Conservation (phyloP, 441 rosid species). For the Rhodomyrtus psidioides region DNA sequence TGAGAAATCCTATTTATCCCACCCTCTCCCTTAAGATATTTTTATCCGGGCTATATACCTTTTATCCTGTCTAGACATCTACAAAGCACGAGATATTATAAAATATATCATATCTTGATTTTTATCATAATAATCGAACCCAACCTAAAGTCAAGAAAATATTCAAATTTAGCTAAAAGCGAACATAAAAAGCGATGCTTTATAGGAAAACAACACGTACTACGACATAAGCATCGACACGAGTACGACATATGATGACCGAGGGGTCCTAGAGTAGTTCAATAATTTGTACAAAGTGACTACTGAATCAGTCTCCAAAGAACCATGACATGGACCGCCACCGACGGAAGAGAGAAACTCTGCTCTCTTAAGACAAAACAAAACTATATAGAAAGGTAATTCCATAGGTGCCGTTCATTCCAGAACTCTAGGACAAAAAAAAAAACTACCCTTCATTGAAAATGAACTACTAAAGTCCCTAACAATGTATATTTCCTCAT, state of each 20-base stretch:
- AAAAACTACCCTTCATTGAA: neutral
- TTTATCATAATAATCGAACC: too few relatives aligned
- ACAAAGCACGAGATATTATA: too few relatives aligned
- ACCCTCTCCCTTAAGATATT: too few relatives aligned
- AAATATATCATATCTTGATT: too few relatives aligned
- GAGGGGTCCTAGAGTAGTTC: rapidly evolving
- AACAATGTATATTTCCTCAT: neutral
- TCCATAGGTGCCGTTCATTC: neutral
- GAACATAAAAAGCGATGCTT: neutral
- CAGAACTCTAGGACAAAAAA: too few relatives aligned
- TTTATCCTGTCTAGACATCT: too few relatives aligned
- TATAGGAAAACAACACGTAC: neutral
- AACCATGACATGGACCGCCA: neutral
- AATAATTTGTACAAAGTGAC: neutral
- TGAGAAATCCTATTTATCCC: too few relatives aligned
- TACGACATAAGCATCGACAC: neutral
- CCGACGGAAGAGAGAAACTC: neutral
- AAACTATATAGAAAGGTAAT: too few relatives aligned
- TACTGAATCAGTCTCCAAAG: too few relatives aligned
- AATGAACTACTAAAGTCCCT: neutral
- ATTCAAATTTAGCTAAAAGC: neutral
- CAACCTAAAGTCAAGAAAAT: too few relatives aligned
- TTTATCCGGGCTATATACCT: too few relatives aligned
- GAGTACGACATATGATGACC: neutral
- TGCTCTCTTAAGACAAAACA: neutral